Evolutionary conservation across 2,329 filamentous ascomycete genomes (phyloP).

Genomic region (Gaeumannomyces sp.): DNA sequence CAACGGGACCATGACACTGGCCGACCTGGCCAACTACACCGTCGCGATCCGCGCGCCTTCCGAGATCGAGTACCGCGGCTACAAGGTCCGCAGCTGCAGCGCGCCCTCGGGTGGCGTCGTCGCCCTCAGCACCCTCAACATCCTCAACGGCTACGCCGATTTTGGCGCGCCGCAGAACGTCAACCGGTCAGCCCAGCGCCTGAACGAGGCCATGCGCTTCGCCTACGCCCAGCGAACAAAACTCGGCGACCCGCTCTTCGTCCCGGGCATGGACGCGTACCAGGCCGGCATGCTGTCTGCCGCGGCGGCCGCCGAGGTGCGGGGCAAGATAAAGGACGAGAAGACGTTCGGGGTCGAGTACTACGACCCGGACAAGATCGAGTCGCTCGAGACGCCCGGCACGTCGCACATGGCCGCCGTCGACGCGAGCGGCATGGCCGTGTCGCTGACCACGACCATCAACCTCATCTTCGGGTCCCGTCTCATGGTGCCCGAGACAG

Average conservation of each 20-base stretch:
- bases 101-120: slow-evolving; percentile 72
- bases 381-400: slow-evolving; percentile 54
- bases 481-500: slow-evolving; percentile 74
- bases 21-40: slow-evolving; percentile 67
- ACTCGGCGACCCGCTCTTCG: slow-evolving; percentile 71
- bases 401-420: slow-evolving; percentile 63
- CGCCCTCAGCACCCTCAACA: slow-evolving; percentile 67
- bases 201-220: slow-evolving; percentile 81
- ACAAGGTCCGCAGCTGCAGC: slow-evolving; percentile 59
- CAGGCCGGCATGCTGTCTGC: slow-evolving; percentile 59
- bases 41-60: slow-evolving; percentile 56
- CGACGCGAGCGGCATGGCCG: slow-evolving; percentile 63
- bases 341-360: slow-evolving; percentile 32
- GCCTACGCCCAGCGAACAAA: slow-evolving; percentile 69
- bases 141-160: slow-evolving; percentile 62
- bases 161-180: slow-evolving; percentile 35
- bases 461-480: slow-evolving; percentile 75
- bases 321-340: slow-evolving; percentile 37
- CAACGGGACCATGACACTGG: slow-evolving; percentile 71
- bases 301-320: slow-evolving; percentile 46
- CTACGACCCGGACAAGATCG: slow-evolving; percentile 40
- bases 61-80: slow-evolving; percentile 60
- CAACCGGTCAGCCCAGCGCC: slow-evolving; percentile 63
- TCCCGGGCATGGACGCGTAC: slow-evolving; percentile 51
- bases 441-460: slow-evolving; percentile 74